phyloP scores from a whole-genome alignment of 2,329 filamentous ascomycete species.

The Scolecobasidium constrictum region DNA sequence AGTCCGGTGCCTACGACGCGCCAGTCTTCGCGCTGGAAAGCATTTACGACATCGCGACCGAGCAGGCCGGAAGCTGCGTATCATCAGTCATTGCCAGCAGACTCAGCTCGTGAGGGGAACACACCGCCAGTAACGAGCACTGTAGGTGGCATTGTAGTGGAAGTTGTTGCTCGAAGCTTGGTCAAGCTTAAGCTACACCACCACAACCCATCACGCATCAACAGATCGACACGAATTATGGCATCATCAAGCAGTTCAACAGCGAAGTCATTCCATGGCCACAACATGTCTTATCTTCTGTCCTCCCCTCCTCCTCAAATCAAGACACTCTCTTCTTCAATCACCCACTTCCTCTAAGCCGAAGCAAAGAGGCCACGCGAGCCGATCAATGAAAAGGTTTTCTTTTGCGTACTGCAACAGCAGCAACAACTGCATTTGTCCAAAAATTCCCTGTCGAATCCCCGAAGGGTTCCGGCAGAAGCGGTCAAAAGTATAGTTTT shows the following conservation, averaged over 20 bases:
- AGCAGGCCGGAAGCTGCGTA: conserved; percentile 59
- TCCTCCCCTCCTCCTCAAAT: too few relatives aligned
- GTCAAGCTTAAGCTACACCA: too few relatives aligned
- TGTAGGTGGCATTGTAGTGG: conserved; percentile 32
- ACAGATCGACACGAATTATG: too few relatives aligned
- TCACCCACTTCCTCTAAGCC: too few relatives aligned
- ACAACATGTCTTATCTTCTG: too few relatives aligned
- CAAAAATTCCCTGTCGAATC: conserved; percentile 74
- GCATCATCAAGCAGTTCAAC: too few relatives aligned
- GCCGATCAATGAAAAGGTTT: conserved; percentile 42
- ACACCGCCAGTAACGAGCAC: conserved; percentile 66
- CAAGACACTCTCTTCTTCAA: conserved; percentile 46
- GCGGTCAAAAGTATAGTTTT: conserved; percentile 70
- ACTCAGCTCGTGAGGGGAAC: conserved; percentile 7
- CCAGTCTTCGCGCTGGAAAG: conserved; percentile 58
- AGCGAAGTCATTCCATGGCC: too few relatives aligned
- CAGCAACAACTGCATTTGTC: too few relatives aligned
- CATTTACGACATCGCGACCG: conserved; percentile 64
- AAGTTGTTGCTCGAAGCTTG: too few relatives aligned
- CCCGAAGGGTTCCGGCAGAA: conserved; percentile 51
- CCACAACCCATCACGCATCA: too few relatives aligned
- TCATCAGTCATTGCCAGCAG: conserved; percentile 11
- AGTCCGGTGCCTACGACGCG: conserved; percentile 38
- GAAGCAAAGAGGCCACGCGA: conserved; percentile 29
- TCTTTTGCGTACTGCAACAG: conserved; percentile 27